Base-by-base conservation (phyloP, 2,329 filamentous ascomycete species). In the Aspergillus sp. region DNA sequence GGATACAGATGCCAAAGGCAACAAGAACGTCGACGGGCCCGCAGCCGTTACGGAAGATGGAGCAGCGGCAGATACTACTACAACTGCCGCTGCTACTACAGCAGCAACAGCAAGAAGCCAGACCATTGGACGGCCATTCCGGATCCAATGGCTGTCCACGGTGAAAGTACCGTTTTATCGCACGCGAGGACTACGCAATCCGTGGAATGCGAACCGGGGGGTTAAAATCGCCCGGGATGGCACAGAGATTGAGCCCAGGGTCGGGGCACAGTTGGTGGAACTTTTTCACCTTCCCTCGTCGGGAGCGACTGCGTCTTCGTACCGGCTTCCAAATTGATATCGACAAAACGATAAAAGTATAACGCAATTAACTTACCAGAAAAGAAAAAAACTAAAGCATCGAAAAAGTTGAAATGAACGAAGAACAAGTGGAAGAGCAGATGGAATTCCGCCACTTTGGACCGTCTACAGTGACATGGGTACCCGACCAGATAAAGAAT, bases 161-260 rank as follows among this genome's bases (percentile, higher is more conserved):
- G 82, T 80, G 47, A 80, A 84, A 32, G 76, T 97, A 4, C 90
- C 91, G 0, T 97, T 97, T 63, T 94, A 93, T 65, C 82, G 87
- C 39, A 95, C 90, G 0, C 76, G 90, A 53, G 90, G 91, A 0
- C 70, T 97, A 47, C 81, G 90, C 30, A 97, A 97, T 63, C 86
- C 89, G 0, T 95, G 90, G 88, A 97, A 97, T 66, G 86, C 88
- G 4, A 95, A 96, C 61, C 77, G 91, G 45, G 91, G 97, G 63
- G 88, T 97, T 53, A 97, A 97, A 69, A 95, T 97, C 62, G 91
- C 91, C 20, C 80, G 91, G 59, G 91, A 97, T 60, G 91, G 91
- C 2, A 97, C 91, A 0, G 91, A 97, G 66, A 74, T 97, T 46
- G 91, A 97, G 67, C 87, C 90, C 23, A 80, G 76, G 25, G 80